Evolutionary conservation across 2,329 filamentous ascomycete genomes (phyloP).

Genomic region (Phialemonium atrogriseum): DNA sequence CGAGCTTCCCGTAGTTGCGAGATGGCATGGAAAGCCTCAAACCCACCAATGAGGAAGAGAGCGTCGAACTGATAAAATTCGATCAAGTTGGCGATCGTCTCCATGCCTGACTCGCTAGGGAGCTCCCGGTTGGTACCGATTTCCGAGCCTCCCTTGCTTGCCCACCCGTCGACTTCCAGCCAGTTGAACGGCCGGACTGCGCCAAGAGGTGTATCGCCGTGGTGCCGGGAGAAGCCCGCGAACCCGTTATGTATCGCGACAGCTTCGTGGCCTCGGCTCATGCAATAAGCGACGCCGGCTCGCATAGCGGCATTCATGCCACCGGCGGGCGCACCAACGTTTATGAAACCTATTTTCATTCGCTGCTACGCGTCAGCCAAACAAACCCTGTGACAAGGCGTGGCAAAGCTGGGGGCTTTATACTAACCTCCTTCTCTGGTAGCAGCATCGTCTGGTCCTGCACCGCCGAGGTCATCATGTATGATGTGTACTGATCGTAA

Average conservation of each 20-base stretch:
- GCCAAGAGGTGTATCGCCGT: slow-evolving; percentile 71
- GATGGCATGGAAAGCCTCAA: slow-evolving; percentile 91
- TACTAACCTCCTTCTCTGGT: slow-evolving; percentile 60
- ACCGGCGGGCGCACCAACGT: slow-evolving; percentile 91
- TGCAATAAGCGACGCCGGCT: slow-evolving; percentile 85
- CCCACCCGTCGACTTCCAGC: slow-evolving; percentile 93
- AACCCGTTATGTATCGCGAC: slow-evolving; percentile 96
- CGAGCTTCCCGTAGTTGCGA: slow-evolving; percentile 79
- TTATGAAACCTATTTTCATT: slow-evolving; percentile 92
- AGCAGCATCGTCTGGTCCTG: slow-evolving; percentile 58
- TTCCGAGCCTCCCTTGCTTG: slow-evolving; percentile 92
- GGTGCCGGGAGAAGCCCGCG: slow-evolving; percentile 84
- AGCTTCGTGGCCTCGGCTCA: slow-evolving; percentile 85
- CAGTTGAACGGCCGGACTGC: slow-evolving; percentile 81
- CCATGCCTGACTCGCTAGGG: slow-evolving; percentile 76
- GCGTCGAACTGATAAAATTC: slow-evolving; percentile 83
- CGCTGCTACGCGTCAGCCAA: too few relatives aligned
- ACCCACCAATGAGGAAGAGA: slow-evolving; percentile 86
- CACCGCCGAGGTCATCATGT: slow-evolving; percentile 82
- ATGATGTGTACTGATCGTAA: slow-evolving; percentile 82
- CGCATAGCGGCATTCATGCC: slow-evolving; percentile 97
- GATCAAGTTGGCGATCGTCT: slow-evolving; percentile 73
- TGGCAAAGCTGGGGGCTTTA: too few relatives aligned
- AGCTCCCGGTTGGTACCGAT: slow-evolving; percentile 96
- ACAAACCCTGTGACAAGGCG: too few relatives aligned